Percentiles rank a stretch among this genome's conserved stretches.
phyloP scores from a whole-genome alignment of 768 basidiomycete species.

The Favolaschia claudopus region DNA sequence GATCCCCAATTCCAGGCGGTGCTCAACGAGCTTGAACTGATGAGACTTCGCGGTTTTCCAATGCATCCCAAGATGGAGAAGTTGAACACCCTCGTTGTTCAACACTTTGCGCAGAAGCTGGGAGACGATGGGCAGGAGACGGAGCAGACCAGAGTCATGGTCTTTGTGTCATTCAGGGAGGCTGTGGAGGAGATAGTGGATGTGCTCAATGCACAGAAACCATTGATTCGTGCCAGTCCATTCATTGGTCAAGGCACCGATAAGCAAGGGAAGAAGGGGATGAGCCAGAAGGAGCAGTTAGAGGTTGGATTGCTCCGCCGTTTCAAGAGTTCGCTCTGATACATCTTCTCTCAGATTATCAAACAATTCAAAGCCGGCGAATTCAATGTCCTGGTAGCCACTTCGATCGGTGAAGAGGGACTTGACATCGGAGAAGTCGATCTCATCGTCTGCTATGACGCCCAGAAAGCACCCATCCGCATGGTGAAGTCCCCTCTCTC shows the following conservation, averaged over 20 bases:
- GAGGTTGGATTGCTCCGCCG: slow-evolving; percentile 57
- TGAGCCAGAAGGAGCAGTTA: slow-evolving; percentile 91
- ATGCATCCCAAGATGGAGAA: slow-evolving; percentile 94
- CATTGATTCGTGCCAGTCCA: slow-evolving; percentile 79
- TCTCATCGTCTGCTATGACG: slow-evolving; percentile 94
- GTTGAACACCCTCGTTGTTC: slow-evolving; percentile 73
- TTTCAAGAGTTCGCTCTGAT: slow-evolving; percentile 11
- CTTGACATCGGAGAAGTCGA: slow-evolving; percentile 98
- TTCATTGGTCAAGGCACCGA: slow-evolving; percentile 94
- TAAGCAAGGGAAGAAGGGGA: slow-evolving; percentile 86
- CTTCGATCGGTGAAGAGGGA: slow-evolving; percentile 97
- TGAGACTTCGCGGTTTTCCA: slow-evolving; percentile 60
- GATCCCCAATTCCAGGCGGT: slow-evolving; percentile 71
- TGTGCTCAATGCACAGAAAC: slow-evolving; percentile 75
- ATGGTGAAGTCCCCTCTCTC: slow-evolving; percentile 66
- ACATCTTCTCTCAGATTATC: slow-evolving; percentile 66
- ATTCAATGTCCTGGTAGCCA: slow-evolving; percentile 93
- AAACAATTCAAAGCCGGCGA: slow-evolving; percentile 85
- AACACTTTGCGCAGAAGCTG: slow-evolving; percentile 74
- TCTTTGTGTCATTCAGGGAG: slow-evolving; percentile 91
- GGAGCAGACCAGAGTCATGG: slow-evolving; percentile 85
- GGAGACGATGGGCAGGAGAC: slow-evolving; percentile 47
- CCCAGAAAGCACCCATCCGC: slow-evolving; percentile 94
- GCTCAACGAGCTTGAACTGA: slow-evolving; percentile 71
- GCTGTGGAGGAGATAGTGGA: slow-evolving; percentile 92